Evolutionary conservation across 345 rosid species (phyloP), one percentile per base, ranked within the genome.

Genomic region (Gossypium longicalyx): DNA sequence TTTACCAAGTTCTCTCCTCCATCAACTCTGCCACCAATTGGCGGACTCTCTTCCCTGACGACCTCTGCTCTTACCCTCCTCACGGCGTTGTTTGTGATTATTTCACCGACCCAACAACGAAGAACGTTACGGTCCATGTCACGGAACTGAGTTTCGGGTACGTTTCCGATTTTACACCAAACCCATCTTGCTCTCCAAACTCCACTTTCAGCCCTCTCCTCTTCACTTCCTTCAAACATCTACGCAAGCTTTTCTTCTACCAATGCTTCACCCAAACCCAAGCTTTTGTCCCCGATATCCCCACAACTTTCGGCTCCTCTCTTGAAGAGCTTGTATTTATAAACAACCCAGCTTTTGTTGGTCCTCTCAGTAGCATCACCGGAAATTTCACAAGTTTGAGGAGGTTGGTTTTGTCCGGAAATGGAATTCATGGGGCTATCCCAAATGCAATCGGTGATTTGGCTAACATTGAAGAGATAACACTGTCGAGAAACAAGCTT

Each of bases 221-320:
- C 49, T 84, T 89, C 79, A 77, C 83, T 47, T 79, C 90, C 48
- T 87, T 89, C 77, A 83, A 80, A 64, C 79, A 60, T 76, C 81
- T 90, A 0, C 93, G 96, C 41, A 87, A 86, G 77, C 84, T 90
- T 63, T 89, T 87, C 75, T 83, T 89, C 83, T 89, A 90, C 81
- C 83, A 82, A 49, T 90, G 96, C 63, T 90, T 86, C 86, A 81
- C 86, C 58, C 82, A 49, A 51, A 58, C 53, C 7, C 80, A 22
- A 2, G 90, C 79, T 43, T 23, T 80, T 29, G 47, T 84, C 23
- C 85, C 88, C 15, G 77, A 69, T 7, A n/a, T 84, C 71, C 80
- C 91, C 3, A 69, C 71, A 2, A 56, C 64, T 66, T 86, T 87
- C 67, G 86, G 83, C 1, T 79, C 67, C 4, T 77, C 54, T 58